Conservation (phyloP, 2,329 filamentous ascomycete genomes). For the Cladobotryum mycophilum region DNA sequence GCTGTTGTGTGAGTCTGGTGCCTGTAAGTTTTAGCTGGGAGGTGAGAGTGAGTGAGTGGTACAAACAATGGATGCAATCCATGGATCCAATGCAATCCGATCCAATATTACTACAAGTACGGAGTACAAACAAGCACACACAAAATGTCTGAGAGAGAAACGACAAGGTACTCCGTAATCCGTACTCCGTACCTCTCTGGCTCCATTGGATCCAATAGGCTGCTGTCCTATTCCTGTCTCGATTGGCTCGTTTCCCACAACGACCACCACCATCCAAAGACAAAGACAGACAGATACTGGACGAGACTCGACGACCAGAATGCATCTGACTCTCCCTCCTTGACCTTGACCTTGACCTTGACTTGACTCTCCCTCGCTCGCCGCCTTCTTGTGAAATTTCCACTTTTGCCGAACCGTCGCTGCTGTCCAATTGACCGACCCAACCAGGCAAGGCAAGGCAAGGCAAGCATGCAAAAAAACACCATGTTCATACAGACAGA, state of each 20-base stretch:
- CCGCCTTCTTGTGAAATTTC: neutral
- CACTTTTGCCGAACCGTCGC: constrained; percentile 3
- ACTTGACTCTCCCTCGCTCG: constrained; percentile 6
- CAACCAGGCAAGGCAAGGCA: too few relatives aligned
- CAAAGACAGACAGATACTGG: constrained; percentile 12
- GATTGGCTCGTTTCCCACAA: too few relatives aligned
- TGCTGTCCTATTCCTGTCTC: neutral
- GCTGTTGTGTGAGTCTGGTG: neutral
- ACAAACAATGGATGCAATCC: too few relatives aligned
- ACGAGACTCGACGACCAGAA: constrained; percentile 22
- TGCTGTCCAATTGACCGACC: neutral
- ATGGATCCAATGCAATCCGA: constrained; percentile 4
- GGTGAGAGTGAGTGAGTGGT: neutral
- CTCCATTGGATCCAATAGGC: constrained; percentile 3
- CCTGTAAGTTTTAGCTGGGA: neutral
- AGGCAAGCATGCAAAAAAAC: too few relatives aligned
- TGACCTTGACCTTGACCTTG: constrained; percentile 12
- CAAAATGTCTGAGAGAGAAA: constrained; percentile 21
- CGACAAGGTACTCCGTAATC: constrained; percentile 20
- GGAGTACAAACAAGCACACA: too few relatives aligned
- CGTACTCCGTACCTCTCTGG: constrained; percentile 11
- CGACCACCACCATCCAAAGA: too few relatives aligned
- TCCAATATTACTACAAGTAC: too few relatives aligned
- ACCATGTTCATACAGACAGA: too few relatives aligned
- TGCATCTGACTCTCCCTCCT: constrained; percentile 18